A percentile compares a stretch with the other conserved stretches of the same genome.
phyloP scores from a whole-genome alignment of 2,329 filamentous ascomycete species.

The Xylariaceae sp. region DNA sequence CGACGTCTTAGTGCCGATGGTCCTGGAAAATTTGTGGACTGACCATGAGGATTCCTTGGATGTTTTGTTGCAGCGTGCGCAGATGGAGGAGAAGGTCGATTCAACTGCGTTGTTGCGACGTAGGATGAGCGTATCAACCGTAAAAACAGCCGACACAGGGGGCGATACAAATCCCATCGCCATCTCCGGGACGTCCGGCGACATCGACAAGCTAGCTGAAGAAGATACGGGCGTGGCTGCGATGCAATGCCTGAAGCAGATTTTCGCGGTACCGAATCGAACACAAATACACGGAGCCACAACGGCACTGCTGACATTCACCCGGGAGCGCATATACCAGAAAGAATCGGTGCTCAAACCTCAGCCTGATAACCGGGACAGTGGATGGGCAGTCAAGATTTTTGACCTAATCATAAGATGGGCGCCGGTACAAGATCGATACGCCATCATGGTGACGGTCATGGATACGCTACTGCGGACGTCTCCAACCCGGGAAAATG shows the following conservation, averaged over 20 bases:
- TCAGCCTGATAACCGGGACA: conserved; percentile 42
- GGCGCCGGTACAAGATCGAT: conserved; percentile 92
- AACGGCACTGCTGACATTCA: conserved; percentile 67
- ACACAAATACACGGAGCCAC: conserved; percentile 78
- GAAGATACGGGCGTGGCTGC: conserved; percentile 83
- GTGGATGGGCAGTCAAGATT: conserved; percentile 76
- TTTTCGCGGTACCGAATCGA: conserved; percentile 78
- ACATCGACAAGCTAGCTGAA: conserved; percentile 85
- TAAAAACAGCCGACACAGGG: conserved; percentile 63
- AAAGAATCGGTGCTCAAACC: conserved; percentile 51
- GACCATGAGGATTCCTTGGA: conserved; percentile 67
- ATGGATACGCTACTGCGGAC: conserved; percentile 71
- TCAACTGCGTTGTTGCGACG: conserved; percentile 60
- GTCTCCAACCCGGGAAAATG: conserved; percentile 63
- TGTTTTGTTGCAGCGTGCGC: conserved; percentile 61
- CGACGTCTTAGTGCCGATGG: conserved; percentile 73
- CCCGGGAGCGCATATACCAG: conserved; percentile 56
- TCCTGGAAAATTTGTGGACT: conserved; percentile 82
- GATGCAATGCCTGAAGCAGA: conserved; percentile 78
- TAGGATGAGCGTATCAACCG: conserved; percentile 75
- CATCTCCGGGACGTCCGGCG: conserved; percentile 74
- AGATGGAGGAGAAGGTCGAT: conserved; percentile 65
- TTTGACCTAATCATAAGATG: conserved; percentile 77
- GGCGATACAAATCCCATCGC: conserved; percentile 64
- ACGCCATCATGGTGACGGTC: conserved; percentile 78